Evolutionary conservation across 371 early-diverging fungal species (phyloP), one percentile per base, ranked within the genome.

Genomic region (Cokeromyces recurvatus): DNA sequence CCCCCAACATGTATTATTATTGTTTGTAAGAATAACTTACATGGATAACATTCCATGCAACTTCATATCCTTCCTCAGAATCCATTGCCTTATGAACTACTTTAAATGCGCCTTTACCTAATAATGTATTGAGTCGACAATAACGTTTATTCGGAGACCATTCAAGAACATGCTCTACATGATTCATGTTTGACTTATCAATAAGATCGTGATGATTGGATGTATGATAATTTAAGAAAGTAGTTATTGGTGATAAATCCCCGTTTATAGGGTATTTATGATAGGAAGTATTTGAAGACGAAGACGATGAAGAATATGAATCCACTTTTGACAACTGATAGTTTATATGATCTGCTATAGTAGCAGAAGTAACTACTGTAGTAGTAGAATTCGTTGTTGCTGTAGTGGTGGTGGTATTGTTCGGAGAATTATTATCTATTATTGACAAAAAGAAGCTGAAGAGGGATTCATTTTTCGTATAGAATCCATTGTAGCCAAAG

Each of bases 71-170:
- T 64, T 91, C 91, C 44, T 92, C 92, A 32, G 78, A 78, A 59
- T 95, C 94, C 57, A 91, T 84, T 3, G 89, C 93, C 63, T 91
- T 91, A 68, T 80, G 89, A 0, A 95, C 95, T 35, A 87, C 85
- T 62, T 95, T 95, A 71, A 86, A 93, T 4, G 92, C 91, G 1
- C 95, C 81, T 49, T 78, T 79, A n/a, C 81, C 83, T 17, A 82
- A 57, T 23, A 81, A 48, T 10, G 74, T 71, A 45, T 74, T 78
- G 21, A 82, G 59, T 59, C 73, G 44, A 21, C 82, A 83, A 60
- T 88, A 88, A 31, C 89, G 61, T 20, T 68, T 64, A 53, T 79
- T 81, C 12, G 87, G 87, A 44, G 84, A 80, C 31, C 72, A 64
- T 66, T 86, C 86, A 21, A 86, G 68, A 4, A 87, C 82, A 50